Conservation (phyloP, 768 basidiomycete species). For the Xanthoconium purpureum region DNA sequence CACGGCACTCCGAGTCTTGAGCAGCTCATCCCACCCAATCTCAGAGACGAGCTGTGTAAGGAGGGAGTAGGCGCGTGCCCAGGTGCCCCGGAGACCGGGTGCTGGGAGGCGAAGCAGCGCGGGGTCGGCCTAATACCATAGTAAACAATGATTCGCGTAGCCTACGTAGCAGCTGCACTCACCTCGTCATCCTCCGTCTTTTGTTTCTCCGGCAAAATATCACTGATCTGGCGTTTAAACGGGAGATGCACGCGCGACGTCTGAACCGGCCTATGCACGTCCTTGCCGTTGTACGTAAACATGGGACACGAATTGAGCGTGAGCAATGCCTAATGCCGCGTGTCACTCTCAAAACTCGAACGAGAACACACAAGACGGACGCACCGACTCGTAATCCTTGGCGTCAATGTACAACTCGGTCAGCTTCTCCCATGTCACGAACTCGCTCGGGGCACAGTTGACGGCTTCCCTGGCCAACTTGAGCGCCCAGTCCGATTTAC, state of each 20-base stretch:
- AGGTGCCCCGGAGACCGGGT: conserved; percentile 91
- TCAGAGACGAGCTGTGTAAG: conserved; percentile 88
- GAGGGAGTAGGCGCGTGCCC: conserved; percentile 90
- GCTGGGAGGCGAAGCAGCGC: conserved; percentile 93
- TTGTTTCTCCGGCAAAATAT: conserved; percentile 83
- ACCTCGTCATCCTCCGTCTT: conserved; percentile 86
- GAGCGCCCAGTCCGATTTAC: conserved; percentile 82
- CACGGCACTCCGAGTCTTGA: conserved; percentile 89
- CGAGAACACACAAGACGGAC: not conserved
- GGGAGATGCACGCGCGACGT: conserved; percentile 84
- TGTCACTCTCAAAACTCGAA: not conserved
- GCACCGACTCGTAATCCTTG: conserved; percentile 73
- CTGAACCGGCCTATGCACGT: conserved; percentile 81
- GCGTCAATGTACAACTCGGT: conserved; percentile 93
- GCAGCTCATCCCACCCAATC: conserved; percentile 98
- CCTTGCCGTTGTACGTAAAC: conserved; percentile 98
- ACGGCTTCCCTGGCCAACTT: conserved; percentile 92
- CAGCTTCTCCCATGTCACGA: conserved; percentile 98
- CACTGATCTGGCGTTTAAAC: conserved; percentile 78
- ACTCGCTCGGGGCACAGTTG: conserved; percentile 97
- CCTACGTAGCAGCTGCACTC: not conserved
- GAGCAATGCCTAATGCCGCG: conserved; percentile 56
- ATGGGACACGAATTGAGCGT: conserved; percentile 99
- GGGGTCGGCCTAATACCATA: conserved; percentile 70
- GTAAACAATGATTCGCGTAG: not conserved